Evolutionary conservation across 176 grass and related monocot species (phyloP).

Genomic region (Rhipidocladum racemiflorum): DNA sequence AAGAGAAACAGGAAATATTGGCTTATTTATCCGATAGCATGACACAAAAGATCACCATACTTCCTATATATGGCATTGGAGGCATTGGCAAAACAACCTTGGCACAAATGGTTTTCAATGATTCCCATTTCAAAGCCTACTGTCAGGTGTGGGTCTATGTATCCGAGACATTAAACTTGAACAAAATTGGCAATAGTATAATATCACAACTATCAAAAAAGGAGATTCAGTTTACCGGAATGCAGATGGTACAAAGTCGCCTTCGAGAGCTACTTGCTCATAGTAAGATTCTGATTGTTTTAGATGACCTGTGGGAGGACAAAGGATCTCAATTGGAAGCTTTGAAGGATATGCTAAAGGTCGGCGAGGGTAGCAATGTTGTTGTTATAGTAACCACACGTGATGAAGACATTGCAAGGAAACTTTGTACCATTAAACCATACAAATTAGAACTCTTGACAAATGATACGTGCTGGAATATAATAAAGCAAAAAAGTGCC

Average conservation of each 20-base stretch:
- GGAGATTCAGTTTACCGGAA: not conserved
- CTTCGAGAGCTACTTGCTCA: not conserved
- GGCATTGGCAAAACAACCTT: conserved; percentile 45
- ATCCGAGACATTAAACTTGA: conserved; percentile 19
- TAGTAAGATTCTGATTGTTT: conserved; percentile 16
- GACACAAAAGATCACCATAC: not conserved
- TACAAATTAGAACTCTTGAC: conserved; percentile 8
- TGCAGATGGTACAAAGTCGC: not conserved
- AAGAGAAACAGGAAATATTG: not conserved
- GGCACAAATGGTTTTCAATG: conserved; percentile 22
- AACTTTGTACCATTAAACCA: not conserved
- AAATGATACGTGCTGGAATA: conserved; percentile 22
- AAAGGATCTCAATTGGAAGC: not conserved
- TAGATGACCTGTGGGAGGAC: conserved; percentile 42
- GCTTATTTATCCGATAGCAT: not conserved
- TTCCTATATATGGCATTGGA: conserved; percentile 36
- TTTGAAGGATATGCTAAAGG: not conserved
- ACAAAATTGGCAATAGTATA: conserved; percentile 6
- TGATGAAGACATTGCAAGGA: not conserved
- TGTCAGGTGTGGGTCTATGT: conserved; percentile 29
- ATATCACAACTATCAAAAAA: not conserved
- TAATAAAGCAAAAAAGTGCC: conserved; percentile 15
- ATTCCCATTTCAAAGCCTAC: not conserved
- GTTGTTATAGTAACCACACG: conserved; percentile 36
- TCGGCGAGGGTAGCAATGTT: not conserved